These are phyloP conservation scores for Psidium guajava DNA, from an alignment of 345 rosid species.

Conservation along the genomic window DNA sequence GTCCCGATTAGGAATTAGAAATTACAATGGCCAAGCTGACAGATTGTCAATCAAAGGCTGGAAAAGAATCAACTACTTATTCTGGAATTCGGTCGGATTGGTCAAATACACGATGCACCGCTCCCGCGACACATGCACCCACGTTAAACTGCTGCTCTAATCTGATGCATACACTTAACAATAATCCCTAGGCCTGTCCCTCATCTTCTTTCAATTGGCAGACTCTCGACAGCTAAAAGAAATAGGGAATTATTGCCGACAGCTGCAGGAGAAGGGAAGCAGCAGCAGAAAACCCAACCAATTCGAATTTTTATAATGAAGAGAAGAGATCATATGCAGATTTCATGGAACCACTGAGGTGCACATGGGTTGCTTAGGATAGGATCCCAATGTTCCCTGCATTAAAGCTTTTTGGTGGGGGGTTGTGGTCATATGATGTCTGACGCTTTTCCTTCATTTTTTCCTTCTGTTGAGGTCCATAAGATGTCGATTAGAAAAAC, in stretches of 20 bases:
- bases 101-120: background rate
- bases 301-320: background rate
- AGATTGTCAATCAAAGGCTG: background rate
- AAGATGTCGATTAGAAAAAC: background rate
- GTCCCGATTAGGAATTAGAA: background rate
- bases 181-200: background rate
- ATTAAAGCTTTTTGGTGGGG: background rate
- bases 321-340: background rate
- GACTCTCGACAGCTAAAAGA: background rate
- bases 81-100: background rate
- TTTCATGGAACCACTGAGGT: background rate
- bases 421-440: background rate
- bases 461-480: background rate
- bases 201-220: background rate
- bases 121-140: background rate
- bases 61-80: background rate
- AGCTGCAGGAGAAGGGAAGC: background rate
- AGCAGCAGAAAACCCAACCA: background rate
- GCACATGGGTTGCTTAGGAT: conserved; percentile 3
- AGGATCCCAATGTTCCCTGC: background rate
- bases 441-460: background rate
- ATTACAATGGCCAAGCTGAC: background rate
- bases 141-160: background rate
- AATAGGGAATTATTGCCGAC: background rate
- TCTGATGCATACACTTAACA: background rate